phyloP scores from a whole-genome alignment of 1,284 basidiomycete genomes.

The Kalmanozyma brasiliensis region DNA sequence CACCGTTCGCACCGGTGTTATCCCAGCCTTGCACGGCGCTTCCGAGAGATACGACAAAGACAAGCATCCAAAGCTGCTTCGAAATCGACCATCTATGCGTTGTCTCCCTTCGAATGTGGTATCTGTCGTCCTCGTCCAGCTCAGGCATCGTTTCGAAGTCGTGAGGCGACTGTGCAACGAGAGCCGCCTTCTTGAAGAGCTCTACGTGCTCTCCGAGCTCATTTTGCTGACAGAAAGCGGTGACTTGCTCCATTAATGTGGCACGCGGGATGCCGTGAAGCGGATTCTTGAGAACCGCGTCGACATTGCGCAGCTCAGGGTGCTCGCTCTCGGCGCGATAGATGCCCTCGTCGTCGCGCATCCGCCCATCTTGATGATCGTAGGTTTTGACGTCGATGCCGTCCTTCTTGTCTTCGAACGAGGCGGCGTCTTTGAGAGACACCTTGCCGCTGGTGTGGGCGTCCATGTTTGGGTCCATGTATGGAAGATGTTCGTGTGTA shows the following conservation, averaged over 20 bases:
- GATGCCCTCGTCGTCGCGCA: constrained; percentile 1
- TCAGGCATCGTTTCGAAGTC: constrained; percentile 72
- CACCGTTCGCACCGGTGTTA: constrained; percentile 77
- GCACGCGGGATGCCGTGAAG: constrained; percentile 6
- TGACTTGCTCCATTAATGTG: background rate
- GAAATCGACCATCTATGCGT: constrained; percentile 71
- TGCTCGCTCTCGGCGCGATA: background rate
- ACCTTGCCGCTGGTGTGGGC: constrained; percentile 2
- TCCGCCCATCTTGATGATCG: background rate
- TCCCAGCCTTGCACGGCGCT: constrained; percentile 81
- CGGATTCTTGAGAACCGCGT: constrained; percentile 5
- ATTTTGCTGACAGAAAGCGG: constrained; percentile 1
- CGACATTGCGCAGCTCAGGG: constrained; percentile 3
- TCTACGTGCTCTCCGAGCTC: constrained; percentile 48
- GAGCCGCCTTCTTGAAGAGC: constrained; percentile 43
- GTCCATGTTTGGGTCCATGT: background rate
- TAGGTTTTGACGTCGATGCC: constrained; percentile 3
- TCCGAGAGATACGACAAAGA: constrained; percentile 74
- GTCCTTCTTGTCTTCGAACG: constrained; percentile 1
- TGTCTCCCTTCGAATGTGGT: constrained; percentile 70
- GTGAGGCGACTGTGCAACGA: constrained; percentile 48
- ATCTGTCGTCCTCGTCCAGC: constrained; percentile 75
- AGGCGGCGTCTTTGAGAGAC: background rate
- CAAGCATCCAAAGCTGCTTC: constrained; percentile 72
- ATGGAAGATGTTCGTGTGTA: background rate